Evolutionary conservation across 305 asterid species (phyloP).

Genomic region (Plantago lanceolata): DNA sequence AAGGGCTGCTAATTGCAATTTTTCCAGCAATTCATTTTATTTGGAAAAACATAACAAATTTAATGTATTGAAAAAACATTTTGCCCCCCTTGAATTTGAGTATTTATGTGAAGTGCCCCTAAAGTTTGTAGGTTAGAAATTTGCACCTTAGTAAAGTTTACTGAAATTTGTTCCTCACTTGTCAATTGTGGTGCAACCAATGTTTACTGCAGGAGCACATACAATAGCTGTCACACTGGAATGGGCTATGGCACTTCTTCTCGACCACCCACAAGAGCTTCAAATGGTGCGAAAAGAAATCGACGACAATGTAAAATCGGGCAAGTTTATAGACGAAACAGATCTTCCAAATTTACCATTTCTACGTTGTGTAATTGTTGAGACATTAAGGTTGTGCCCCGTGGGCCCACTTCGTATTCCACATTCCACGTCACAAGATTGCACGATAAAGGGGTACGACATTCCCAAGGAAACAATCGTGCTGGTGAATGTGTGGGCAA

Average conservation of each 20-base stretch:
- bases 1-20: too few relatives aligned
- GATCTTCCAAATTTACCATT: conserved; percentile 33
- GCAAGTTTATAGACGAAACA: conserved; percentile 27
- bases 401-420: conserved; percentile 44
- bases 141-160: too few relatives aligned
- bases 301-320: conserved; percentile 24
- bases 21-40: background rate
- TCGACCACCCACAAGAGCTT: conserved; percentile 32
- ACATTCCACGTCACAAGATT: conserved; percentile 33
- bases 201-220: conserved; percentile 41
- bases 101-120: too few relatives aligned
- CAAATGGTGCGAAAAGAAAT: conserved; percentile 29
- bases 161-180: background rate
- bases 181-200: conserved; percentile 23
- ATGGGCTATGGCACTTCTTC: conserved; percentile 46
- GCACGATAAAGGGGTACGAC: conserved; percentile 26
- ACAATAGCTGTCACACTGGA: conserved; percentile 39
- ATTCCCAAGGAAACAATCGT: conserved; percentile 33
- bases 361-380: conserved; percentile 34
- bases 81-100: too few relatives aligned
- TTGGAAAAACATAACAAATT: background rate
- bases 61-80: too few relatives aligned
- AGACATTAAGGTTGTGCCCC: conserved; percentile 35
- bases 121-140: too few relatives aligned
- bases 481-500: conserved; percentile 39